phyloP scores from a whole-genome alignment of 352 stramenopile species.

The Pythium aphanidermatum region DNA sequence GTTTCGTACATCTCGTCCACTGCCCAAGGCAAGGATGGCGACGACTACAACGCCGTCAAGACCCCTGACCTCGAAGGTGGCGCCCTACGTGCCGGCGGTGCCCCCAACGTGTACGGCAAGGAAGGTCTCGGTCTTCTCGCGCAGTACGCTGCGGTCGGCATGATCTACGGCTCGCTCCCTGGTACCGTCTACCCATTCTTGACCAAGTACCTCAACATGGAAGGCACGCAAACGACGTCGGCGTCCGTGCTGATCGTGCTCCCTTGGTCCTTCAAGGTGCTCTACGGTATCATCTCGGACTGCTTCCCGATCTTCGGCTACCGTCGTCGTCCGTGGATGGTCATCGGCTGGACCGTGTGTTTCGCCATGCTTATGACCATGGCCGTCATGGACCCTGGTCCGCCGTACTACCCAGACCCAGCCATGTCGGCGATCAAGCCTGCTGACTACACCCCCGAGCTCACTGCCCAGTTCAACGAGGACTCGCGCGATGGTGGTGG shows the following conservation, averaged over 20 bases:
- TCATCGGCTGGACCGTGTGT: constrained; percentile 24
- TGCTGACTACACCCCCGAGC: background rate
- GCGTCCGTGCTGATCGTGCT: constrained; percentile 17
- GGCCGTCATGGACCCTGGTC: constrained; percentile 7
- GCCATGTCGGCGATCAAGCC: constrained; percentile 18
- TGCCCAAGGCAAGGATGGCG: constrained; percentile 6
- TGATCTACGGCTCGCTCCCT: constrained; percentile 19
- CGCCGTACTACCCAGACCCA: constrained; percentile 24
- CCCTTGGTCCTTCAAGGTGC: constrained; percentile 28
- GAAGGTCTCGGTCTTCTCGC: constrained; percentile 19
- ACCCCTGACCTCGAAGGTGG: constrained; percentile 22
- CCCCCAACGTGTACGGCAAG: constrained; percentile 14
- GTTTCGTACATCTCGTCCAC: constrained; percentile 18
- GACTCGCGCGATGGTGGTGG: constrained; percentile 15
- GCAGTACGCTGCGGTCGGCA: too few species aligned
- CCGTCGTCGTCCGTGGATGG: constrained; percentile 30
- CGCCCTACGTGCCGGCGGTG: constrained; percentile 19
- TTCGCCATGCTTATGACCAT: constrained; percentile 17
- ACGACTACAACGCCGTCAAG: constrained; percentile 15
- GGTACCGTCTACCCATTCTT: constrained; percentile 24
- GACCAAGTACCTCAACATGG: constrained; percentile 25
- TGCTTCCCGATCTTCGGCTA: constrained; percentile 27
- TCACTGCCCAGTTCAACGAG: constrained; percentile 13
- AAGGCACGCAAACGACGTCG: constrained; percentile 17
- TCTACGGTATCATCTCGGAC: constrained; percentile 24